phyloP scores from a whole-genome alignment of 2,329 filamentous ascomycete species.

The Acephala macrosclerotiorum region DNA sequence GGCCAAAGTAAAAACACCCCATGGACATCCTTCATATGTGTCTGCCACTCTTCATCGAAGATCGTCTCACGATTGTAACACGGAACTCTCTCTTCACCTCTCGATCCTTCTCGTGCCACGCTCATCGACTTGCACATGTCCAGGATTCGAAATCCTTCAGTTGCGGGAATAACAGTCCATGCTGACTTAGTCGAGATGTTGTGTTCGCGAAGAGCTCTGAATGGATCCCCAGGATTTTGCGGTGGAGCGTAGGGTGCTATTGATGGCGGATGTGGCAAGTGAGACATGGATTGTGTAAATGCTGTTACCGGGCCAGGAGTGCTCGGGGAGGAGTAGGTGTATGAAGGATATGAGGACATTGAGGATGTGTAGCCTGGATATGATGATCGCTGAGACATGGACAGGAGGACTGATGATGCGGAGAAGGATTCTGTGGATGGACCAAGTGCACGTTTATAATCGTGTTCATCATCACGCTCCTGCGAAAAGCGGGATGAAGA shows the following conservation, averaged over 20 bases:
- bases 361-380: conserved; percentile 22
- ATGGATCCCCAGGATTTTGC: conserved; percentile 31
- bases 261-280: neutral
- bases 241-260: conserved; percentile 4
- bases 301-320: neutral
- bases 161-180: conserved; percentile 40
- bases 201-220: conserved; percentile 35
- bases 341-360: conserved; percentile 7
- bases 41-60: conserved; percentile 43
- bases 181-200: conserved; percentile 39
- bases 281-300: conserved; percentile 4
- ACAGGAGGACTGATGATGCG: conserved; percentile 31
- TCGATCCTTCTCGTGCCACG: conserved; percentile 11
- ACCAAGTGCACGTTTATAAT: conserved; percentile 11
- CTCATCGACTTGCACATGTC: conserved; percentile 38
- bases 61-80: conserved; percentile 43
- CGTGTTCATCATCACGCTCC: conserved; percentile 21
- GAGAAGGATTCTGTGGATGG: conserved; percentile 29
- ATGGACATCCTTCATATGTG: conserved; percentile 43
- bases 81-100: conserved; percentile 24
- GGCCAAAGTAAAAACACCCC: conserved; percentile 42
- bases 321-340: conserved; percentile 8
- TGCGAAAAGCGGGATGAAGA: conserved; percentile 27
- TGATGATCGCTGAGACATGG: conserved; percentile 28
- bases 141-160: conserved; percentile 39